Evolutionary conservation across 352 stramenopile species (phyloP), one percentile per base, ranked within the genome.

Genomic region (Phytophthora multivora): DNA sequence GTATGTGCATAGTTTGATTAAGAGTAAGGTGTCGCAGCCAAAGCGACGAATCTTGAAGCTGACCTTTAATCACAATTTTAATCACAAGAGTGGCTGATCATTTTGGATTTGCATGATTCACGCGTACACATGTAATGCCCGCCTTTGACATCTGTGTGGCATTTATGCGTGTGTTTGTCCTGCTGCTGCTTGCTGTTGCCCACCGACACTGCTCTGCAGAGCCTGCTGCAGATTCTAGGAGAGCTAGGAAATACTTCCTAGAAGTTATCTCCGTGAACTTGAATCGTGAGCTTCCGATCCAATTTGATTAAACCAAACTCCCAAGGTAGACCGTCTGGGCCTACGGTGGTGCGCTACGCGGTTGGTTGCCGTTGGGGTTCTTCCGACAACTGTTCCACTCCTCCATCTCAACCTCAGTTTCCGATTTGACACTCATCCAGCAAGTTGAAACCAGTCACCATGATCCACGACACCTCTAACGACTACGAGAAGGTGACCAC

Each of bases 401-500:
- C 30, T 51, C 42, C 52, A 60, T 51, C 30, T 47, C 39, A 51
- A 59, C 35, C 33, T 51, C 59, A 67, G 58, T 66, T 66, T 59
- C 26, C 45, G 46, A 63, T 39, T 63, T 57, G 25, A 50, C 49
- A 49, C 48, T 58, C 48, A 16, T 43, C 42, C 52, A 60, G 11
- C 55, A 63, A 10, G 18, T 19, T 21, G 19, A 54, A 50, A 25
- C 42, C 43, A 39, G 43, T 39, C 26, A 33, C 26, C 25, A 67
- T 62, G 59, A 41, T 62, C 51, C n/a, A 57, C 36, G 46, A 57
- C 26, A 28, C 19, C n/a, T 30, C 51, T 13, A 50, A 15, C 47
- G 45, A 66, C 45, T 67, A 74, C 21, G 66, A 74, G 45, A 74
- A 66, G 50, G 60, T 51, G 31, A 43, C 47, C 19, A 74, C 66